A percentile compares a stretch with the other conserved stretches of the same genome.
Conservation (phyloP, 805 yeast species). For the Kluyveromyces aestuarii region DNA sequence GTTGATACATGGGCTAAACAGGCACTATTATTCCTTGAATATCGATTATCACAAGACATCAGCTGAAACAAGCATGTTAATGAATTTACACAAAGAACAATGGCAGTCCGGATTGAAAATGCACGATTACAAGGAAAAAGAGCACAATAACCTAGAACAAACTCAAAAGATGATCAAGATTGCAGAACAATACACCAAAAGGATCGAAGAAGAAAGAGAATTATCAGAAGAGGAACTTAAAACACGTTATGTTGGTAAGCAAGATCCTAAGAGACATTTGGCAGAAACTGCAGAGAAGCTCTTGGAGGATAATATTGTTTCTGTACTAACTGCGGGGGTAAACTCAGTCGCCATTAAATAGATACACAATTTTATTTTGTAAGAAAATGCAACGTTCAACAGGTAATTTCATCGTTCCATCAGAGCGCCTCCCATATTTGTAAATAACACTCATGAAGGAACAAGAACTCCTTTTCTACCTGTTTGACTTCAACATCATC, state of each 20-base stretch:
- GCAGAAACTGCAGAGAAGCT: slow-evolving; percentile 78
- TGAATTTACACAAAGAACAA: slow-evolving; percentile 86
- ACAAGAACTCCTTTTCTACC: slow-evolving; percentile 49
- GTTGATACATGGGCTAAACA: slow-evolving; percentile 90
- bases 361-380: background rate
- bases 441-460: slow-evolving; percentile 51
- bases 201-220: slow-evolving; percentile 88
- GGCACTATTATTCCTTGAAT: slow-evolving; percentile 92
- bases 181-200: slow-evolving; percentile 79
- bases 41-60: slow-evolving; percentile 91
- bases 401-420: background rate
- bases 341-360: slow-evolving; percentile 83
- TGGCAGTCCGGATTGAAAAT: slow-evolving; percentile 91
- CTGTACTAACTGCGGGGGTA: slow-evolving; percentile 80
- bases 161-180: slow-evolving; percentile 77
- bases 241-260: slow-evolving; percentile 95
- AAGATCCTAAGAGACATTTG: slow-evolving; percentile 97
- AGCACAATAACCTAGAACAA: slow-evolving; percentile 62
- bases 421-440: slow-evolving; percentile 53
- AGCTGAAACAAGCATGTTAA: slow-evolving; percentile 85
- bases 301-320: slow-evolving; percentile 83
- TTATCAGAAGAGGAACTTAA: slow-evolving; percentile 80
- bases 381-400: background rate
- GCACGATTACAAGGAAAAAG: slow-evolving; percentile 68
- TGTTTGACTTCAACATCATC: slow-evolving; percentile 39